Evolutionary conservation across 2,329 filamentous ascomycete species (phyloP).

Genomic region (Sporothrix inflata): DNA sequence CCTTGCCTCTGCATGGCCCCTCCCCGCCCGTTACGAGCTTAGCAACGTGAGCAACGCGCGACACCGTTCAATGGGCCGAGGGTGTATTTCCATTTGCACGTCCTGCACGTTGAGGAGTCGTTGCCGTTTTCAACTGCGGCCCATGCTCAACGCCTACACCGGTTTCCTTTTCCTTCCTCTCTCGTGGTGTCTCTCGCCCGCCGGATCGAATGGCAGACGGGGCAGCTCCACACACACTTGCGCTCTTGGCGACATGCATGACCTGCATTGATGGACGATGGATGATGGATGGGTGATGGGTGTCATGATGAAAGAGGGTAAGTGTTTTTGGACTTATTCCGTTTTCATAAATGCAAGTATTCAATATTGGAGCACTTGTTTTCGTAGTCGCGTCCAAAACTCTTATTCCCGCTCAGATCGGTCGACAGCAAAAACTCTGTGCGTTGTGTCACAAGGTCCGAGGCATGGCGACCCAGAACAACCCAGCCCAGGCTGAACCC

Average conservation of each 20-base stretch:
- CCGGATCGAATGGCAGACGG: conserved; percentile 20
- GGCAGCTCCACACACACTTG: conserved; percentile 25
- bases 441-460: conserved; percentile 12
- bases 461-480: conserved; percentile 9
- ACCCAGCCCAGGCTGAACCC: background rate
- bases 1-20: too few relatives aligned
- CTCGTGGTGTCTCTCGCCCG: background rate
- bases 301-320: background rate
- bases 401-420: too few relatives aligned
- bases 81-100: conserved; percentile 5
- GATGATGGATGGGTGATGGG: background rate
- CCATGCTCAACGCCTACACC: too few relatives aligned
- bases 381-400: too few relatives aligned
- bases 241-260: conserved; percentile 7
- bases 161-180: background rate
- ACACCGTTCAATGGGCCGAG: background rate
- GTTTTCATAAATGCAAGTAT: too few relatives aligned
- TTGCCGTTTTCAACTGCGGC: background rate
- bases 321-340: background rate
- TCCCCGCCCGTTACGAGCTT: background rate
- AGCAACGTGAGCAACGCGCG: background rate
- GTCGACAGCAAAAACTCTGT: background rate
- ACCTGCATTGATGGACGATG: conserved; percentile 15
- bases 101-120: background rate
- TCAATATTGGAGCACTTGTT: too few relatives aligned